phyloP scores from a whole-genome alignment of 345 rosid species.

The Syzygium aqueum region DNA sequence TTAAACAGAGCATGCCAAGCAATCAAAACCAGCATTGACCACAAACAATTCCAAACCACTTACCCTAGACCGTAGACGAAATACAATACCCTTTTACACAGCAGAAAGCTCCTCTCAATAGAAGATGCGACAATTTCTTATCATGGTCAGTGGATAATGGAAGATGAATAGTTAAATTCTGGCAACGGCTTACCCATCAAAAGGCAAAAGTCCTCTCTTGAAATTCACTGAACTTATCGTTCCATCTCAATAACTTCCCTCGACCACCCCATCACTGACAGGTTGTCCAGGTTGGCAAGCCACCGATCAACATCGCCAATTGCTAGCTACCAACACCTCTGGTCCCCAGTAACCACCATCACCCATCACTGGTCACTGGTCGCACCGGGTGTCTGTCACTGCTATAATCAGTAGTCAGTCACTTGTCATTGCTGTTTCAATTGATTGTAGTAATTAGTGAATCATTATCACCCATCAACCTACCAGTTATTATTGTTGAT shows the following conservation, averaged over 20 bases:
- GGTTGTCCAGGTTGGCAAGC: background rate
- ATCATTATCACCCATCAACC: background rate
- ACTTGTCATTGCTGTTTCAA: background rate
- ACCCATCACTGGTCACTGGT: background rate
- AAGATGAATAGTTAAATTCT: background rate
- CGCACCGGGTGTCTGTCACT: background rate
- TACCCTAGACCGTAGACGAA: slow-evolving; percentile 64
- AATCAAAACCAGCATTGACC: slow-evolving; percentile 61
- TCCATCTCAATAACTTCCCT: background rate
- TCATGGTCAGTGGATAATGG: background rate
- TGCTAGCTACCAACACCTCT: background rate
- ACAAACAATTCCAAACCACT: slow-evolving; percentile 72
- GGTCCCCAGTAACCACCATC: background rate
- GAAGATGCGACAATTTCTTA: slow-evolving; percentile 41
- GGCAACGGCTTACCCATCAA: background rate
- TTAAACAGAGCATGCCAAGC: slow-evolving; percentile 67
- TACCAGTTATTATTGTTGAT: background rate
- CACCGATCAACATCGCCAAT: background rate
- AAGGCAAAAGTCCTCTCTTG: background rate
- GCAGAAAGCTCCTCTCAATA: slow-evolving; percentile 61
- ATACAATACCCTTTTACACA: slow-evolving; percentile 61
- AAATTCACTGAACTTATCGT: background rate
- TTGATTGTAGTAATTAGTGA: background rate
- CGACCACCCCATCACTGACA: background rate
- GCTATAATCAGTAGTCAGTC: background rate